A percentile compares a stretch with the other conserved stretches of the same genome.
Conservation (phyloP, 345 rosid genomes). For the Dipteronia sinensis region DNA sequence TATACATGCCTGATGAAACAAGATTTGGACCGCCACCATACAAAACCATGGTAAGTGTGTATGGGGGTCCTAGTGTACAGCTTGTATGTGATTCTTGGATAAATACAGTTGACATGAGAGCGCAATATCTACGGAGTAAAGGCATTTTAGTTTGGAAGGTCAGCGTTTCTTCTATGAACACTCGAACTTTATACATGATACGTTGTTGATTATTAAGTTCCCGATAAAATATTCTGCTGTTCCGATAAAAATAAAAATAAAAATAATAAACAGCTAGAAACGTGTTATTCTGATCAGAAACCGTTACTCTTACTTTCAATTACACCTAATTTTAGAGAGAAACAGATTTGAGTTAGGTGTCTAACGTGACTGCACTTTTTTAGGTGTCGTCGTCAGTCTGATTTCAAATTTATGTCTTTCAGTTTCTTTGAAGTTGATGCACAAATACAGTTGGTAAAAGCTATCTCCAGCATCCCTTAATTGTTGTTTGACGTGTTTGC, state of each 20-base stretch:
- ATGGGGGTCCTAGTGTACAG: constrained; percentile 91
- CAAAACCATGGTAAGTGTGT: constrained; percentile 78
- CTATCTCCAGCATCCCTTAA: not conserved
- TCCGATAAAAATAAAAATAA: no score
- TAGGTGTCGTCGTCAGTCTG: not conserved
- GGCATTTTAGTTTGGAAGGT: constrained; percentile 98
- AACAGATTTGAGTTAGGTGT: no score
- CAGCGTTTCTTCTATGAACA: constrained; percentile 3
- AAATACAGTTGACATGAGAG: constrained; percentile 90
- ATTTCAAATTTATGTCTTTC: not conserved
- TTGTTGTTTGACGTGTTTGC: not conserved
- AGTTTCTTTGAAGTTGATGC: not conserved
- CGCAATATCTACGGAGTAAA: constrained; percentile 83
- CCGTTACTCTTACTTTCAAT: no score
- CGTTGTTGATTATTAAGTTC: not conserved
- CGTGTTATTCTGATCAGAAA: no score
- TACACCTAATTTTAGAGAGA: no score
- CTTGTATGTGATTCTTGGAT: constrained; percentile 77
- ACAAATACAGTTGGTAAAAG: not conserved
- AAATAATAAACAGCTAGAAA: no score
- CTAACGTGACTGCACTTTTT: no score
- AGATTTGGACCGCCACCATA: constrained; percentile 94
- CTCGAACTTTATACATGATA: not conserved
- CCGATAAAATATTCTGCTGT: not conserved
- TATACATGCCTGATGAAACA: constrained; percentile 72